Evolutionary conservation across 2,329 filamentous ascomycete genomes (phyloP), one percentile per base, ranked within the genome.

Genomic region (Colletotrichum camelliae): DNA sequence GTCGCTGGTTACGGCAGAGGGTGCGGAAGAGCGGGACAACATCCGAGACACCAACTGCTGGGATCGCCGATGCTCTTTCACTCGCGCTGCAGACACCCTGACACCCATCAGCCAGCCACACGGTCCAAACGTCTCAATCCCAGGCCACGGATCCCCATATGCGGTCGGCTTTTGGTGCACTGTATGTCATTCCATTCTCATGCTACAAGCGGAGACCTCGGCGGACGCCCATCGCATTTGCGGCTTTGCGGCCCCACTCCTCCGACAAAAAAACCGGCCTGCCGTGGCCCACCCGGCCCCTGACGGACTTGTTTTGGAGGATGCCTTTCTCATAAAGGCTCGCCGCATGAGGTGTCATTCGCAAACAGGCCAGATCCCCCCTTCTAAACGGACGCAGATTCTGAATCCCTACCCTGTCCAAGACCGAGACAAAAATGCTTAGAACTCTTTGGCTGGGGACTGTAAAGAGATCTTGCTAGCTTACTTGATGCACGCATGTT

Each of bases 381-480:
- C 43, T n/a, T 52, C 12, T n/a, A 21, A 21, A 21, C 43, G n/a
- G 6, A 52, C n/a, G n/a, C 43, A 21, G n/a, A 16, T 21, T 21
- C 3, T 10, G n/a, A 13, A 10, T 10, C 43, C 43, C 43, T n/a
- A n/a, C 12, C 12, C 43, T 21, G 0, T 52, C n/a, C 10, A 52
- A 21, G n/a, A 2, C 13, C 3, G 21, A 48, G 4, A 48, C n/a
- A 5, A 12, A 21, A n/a, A 48, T 48, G 10, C 18, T n/a, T 10
- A n/a, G 18, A 1, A 48, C 43, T 7, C 4, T 48, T 48, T 12
- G 43, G 0, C 12, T 1, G 5, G n/a, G 9, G 21, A 4, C 2
- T 12, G 3, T n/a, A 48, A 21, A 48, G 43, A 21, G 10, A 13
- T 52, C n/a, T 10, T 13, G 3, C 4, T 52, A n/a, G 18, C 12